phyloP scores from a whole-genome alignment of 441 rosid species.

The Corymbia citriodora region DNA sequence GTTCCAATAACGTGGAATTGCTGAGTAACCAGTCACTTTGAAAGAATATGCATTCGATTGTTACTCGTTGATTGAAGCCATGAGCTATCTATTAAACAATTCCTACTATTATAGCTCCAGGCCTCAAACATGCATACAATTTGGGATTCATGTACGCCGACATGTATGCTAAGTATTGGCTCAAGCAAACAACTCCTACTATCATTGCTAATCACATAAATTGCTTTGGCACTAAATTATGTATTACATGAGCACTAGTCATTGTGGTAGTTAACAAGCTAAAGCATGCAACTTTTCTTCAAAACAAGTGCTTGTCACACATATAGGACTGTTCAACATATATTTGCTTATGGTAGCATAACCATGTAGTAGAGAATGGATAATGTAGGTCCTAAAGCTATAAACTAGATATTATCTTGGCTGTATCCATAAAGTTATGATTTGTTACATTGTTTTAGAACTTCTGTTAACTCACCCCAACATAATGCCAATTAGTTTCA shows the following conservation, averaged over 20 bases:
- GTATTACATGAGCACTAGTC: background rate
- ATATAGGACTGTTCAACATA: background rate
- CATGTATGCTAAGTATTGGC: background rate
- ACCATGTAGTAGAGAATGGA: background rate
- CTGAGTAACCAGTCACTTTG: background rate
- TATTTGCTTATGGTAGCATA: background rate
- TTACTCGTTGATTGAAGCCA: background rate
- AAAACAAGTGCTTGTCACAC: slow-evolving; percentile 22
- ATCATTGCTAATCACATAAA: background rate
- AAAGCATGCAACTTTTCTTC: background rate
- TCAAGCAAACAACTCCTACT: background rate
- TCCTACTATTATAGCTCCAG: background rate
- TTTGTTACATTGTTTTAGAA: background rate
- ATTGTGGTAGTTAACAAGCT: background rate
- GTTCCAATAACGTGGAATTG: background rate
- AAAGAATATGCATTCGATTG: background rate
- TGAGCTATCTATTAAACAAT: background rate
- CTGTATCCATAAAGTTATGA: background rate
- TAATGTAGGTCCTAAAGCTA: background rate
- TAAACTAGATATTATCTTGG: background rate
- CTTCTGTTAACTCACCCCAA: background rate
- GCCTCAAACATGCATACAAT: background rate
- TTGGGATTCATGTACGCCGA: background rate
- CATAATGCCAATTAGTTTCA: background rate
- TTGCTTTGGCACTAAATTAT: background rate